A percentile compares a stretch with the other conserved stretches of the same genome.
Evolutionary conservation across 192 early-diverging fungal species (phyloP).

Genomic region (Rhizophlyctis rosea): DNA sequence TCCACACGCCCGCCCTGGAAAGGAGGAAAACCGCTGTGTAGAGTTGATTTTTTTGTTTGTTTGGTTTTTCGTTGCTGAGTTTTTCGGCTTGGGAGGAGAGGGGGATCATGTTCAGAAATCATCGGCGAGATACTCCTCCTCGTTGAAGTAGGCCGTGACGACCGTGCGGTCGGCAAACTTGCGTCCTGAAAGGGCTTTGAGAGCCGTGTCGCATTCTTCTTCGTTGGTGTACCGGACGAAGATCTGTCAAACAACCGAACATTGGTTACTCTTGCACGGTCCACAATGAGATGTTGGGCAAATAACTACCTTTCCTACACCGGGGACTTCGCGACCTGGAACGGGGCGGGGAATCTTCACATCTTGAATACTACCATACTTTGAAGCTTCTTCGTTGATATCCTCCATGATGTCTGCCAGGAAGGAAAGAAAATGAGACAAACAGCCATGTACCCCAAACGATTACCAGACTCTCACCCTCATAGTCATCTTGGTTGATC

Average conservation of each 20-base stretch:
- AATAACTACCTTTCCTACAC: conserved; percentile 76
- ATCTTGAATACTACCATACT: conserved; percentile 76
- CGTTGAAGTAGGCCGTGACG: conserved; percentile 76
- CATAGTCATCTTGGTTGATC: conserved; percentile 77
- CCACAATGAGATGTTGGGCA: background rate
- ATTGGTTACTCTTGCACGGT: background rate
- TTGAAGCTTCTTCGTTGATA: conserved; percentile 83
- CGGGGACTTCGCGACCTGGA: conserved; percentile 51
- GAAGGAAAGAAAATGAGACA: background rate
- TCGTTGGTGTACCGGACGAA: conserved; percentile 71
- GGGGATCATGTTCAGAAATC: conserved; percentile 40
- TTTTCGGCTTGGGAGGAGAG: background rate
- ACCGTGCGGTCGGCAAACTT: conserved; percentile 94
- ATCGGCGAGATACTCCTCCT: conserved; percentile 64
- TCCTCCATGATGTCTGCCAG: conserved; percentile 81
- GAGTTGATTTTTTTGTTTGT: background rate
- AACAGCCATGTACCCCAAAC: background rate
- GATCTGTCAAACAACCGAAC: conserved; percentile 53
- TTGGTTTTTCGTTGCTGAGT: background rate
- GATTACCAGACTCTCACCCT: conserved; percentile 66
- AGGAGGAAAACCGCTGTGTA: background rate
- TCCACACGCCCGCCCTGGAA: background rate
- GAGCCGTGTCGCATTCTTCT: conserved; percentile 63
- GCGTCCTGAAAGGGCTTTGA: conserved; percentile 82
- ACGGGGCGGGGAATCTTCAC: conserved; percentile 82